phyloP scores from a whole-genome alignment of 371 early-diverging fungal genomes.

The Apophysomyces ossiformis region DNA sequence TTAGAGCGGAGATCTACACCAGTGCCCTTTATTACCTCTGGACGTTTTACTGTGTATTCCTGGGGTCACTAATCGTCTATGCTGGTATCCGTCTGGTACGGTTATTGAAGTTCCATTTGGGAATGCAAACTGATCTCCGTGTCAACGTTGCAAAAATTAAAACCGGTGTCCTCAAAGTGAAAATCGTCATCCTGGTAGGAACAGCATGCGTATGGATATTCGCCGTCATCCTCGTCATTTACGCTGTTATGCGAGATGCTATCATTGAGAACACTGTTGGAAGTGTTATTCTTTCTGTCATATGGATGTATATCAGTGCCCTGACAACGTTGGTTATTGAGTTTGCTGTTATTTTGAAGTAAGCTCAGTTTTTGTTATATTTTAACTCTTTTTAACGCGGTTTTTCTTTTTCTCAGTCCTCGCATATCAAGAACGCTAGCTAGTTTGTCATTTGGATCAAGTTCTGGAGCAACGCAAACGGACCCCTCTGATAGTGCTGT shows the following conservation, averaged over 20 bases:
- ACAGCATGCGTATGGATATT: constrained; percentile 32
- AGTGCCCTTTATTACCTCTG: constrained; percentile 29
- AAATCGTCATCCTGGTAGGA: constrained; percentile 20
- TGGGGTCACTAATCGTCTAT: constrained; percentile 17
- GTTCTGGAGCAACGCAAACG: constrained; percentile 11
- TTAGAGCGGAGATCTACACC: constrained; percentile 28
- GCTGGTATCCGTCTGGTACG: constrained; percentile 28
- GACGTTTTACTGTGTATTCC: constrained; percentile 21
- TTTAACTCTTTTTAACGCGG: not conserved
- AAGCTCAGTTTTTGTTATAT: not conserved
- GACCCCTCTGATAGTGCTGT: constrained; percentile 1
- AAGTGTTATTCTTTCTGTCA: constrained; percentile 29
- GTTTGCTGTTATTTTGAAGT: constrained; percentile 38
- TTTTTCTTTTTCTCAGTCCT: constrained; percentile 13
- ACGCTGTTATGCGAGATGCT: constrained; percentile 26
- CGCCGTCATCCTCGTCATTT: constrained; percentile 31
- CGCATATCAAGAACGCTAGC: constrained; percentile 23
- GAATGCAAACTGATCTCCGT: constrained; percentile 25
- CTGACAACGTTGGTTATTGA: constrained; percentile 36
- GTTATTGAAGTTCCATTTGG: constrained; percentile 20
- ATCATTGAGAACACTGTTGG: constrained; percentile 17
- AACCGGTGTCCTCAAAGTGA: constrained; percentile 35
- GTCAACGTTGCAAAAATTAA: constrained; percentile 31
- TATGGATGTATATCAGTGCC: constrained; percentile 38
- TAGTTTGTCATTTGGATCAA: constrained; percentile 9